Conservation (phyloP, 495 filamentous ascomycete genomes). For the Aspergillus haitiensis region DNA sequence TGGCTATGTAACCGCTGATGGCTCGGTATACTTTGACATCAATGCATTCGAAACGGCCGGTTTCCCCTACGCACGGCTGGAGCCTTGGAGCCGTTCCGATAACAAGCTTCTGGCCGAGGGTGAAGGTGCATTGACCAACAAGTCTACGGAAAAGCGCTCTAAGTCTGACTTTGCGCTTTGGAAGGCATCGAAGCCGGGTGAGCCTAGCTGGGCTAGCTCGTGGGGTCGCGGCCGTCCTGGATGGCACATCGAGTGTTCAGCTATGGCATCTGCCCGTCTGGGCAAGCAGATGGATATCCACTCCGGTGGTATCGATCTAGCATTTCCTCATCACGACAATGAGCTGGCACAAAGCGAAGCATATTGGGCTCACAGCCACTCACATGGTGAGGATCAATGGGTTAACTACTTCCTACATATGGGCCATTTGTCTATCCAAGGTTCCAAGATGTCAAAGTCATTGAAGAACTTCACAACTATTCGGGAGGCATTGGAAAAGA, state of each 20-base stretch:
- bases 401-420: constrained; percentile 97
- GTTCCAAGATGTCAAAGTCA: constrained; percentile 92
- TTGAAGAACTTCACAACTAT: constrained; percentile 99
- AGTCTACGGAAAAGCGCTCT: constrained; percentile 64
- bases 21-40: constrained; percentile 95
- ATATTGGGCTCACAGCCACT: constrained; percentile 57
- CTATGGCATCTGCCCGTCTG: constrained; percentile 87
- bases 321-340: constrained; percentile 96
- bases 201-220: constrained; percentile 82
- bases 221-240: constrained; percentile 91
- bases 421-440: constrained; percentile 87
- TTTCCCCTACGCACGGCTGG: constrained; percentile 79
- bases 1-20: constrained; percentile 76
- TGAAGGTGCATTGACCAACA: constrained; percentile 78
- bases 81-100: constrained; percentile 84
- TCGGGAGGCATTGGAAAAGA: constrained; percentile 69
- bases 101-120: constrained; percentile 82
- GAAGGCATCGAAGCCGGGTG: constrained; percentile 90
- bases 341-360: constrained; percentile 94
- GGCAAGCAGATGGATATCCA: constrained; percentile 88
- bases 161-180: constrained; percentile 88
- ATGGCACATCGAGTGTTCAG: constrained; percentile 98
- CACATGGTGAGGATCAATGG: constrained; percentile 63
- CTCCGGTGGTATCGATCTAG: constrained; percentile 88
- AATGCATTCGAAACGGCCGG: constrained; percentile 79